Conservation (phyloP, 2,329 filamentous ascomycete genomes). For the Hymenoscyphus repandus region DNA sequence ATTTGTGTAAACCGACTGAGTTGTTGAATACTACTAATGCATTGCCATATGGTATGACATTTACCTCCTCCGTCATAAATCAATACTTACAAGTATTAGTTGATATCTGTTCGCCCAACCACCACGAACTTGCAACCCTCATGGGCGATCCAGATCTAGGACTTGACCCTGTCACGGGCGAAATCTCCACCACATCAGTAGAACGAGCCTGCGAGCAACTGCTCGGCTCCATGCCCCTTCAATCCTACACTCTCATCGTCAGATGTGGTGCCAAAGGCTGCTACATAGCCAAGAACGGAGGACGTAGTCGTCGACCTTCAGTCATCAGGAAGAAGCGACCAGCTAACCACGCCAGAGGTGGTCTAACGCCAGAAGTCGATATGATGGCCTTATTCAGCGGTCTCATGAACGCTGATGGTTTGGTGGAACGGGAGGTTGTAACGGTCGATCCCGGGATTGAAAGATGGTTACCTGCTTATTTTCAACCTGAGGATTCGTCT, state of each 20-base stretch:
- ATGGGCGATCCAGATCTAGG: slow-evolving; percentile 55
- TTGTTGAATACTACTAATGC: slow-evolving; percentile 60
- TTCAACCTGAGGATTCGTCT: slow-evolving; percentile 31
- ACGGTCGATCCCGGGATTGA: slow-evolving; percentile 48
- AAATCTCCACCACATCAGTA: slow-evolving; percentile 46
- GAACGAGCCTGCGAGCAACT: slow-evolving; percentile 59
- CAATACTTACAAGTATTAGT: slow-evolving; percentile 26
- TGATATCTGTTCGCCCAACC: slow-evolving; percentile 72
- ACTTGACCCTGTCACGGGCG: slow-evolving; percentile 28
- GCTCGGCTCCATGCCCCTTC: slow-evolving; percentile 59
- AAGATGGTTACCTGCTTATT: slow-evolving; percentile 76
- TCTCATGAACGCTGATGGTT: slow-evolving; percentile 48
- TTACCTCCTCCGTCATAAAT: background rate
- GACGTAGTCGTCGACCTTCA: slow-evolving; percentile 18
- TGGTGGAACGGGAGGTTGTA: slow-evolving; percentile 48
- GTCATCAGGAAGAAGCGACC: slow-evolving; percentile 19
- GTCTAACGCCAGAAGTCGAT: slow-evolving; percentile 54
- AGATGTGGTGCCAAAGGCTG: slow-evolving; percentile 69
- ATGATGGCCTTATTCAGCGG: slow-evolving; percentile 59
- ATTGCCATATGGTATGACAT: slow-evolving; percentile 40
- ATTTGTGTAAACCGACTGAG: slow-evolving; percentile 71
- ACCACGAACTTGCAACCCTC: slow-evolving; percentile 80
- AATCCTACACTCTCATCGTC: slow-evolving; percentile 61
- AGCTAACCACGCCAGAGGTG: slow-evolving; percentile 39
- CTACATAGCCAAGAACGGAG: slow-evolving; percentile 45